Evolutionary conservation across 1,284 basidiomycete species (phyloP).

Genomic region (Austroboletus niveus): DNA sequence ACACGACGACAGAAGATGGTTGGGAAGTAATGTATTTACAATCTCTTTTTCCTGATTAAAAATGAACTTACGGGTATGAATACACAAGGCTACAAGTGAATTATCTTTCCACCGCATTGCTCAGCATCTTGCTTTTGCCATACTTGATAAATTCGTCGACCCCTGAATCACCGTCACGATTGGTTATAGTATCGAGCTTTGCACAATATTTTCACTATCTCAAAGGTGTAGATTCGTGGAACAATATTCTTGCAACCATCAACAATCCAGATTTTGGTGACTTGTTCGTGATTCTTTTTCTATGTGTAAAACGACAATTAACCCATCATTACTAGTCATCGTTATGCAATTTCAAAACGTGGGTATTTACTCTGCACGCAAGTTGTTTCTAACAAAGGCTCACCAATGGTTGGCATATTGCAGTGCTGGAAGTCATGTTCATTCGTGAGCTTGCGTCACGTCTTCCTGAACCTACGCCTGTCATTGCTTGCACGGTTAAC

Average conservation of each 20-base stretch:
- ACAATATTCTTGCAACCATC: conserved; percentile 15
- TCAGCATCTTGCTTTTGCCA: conserved; percentile 28
- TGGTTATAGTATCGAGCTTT: conserved; percentile 27
- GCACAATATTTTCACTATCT: conserved; percentile 7
- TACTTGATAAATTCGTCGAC: conserved; percentile 20
- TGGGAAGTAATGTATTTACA: conserved; percentile 25
- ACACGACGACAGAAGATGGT: conserved; percentile 23
- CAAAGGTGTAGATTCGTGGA: conserved; percentile 2
- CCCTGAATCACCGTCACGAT: conserved; percentile 19
- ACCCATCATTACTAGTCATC: background rate
- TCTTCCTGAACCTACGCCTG: conserved; percentile 20
- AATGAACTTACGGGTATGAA: background rate
- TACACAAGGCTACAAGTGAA: conserved; percentile 29
- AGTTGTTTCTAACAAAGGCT: conserved; percentile 1
- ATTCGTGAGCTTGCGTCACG: conserved; percentile 28
- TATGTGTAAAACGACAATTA: background rate
- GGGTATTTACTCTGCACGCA: conserved; percentile 1
- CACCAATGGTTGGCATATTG: background rate
- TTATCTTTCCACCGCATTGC: conserved; percentile 28
- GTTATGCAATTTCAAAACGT: conserved; percentile 37
- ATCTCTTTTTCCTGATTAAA: background rate
- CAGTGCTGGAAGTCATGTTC: conserved; percentile 31
- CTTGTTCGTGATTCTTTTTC: conserved; percentile 8
- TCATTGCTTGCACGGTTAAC: conserved; percentile 29
- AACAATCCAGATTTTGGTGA: conserved; percentile 12